A percentile compares a stretch with the other conserved stretches of the same genome.
Evolutionary conservation across 371 early-diverging fungal genomes (phyloP).

Genomic region (Mortierella sp.): DNA sequence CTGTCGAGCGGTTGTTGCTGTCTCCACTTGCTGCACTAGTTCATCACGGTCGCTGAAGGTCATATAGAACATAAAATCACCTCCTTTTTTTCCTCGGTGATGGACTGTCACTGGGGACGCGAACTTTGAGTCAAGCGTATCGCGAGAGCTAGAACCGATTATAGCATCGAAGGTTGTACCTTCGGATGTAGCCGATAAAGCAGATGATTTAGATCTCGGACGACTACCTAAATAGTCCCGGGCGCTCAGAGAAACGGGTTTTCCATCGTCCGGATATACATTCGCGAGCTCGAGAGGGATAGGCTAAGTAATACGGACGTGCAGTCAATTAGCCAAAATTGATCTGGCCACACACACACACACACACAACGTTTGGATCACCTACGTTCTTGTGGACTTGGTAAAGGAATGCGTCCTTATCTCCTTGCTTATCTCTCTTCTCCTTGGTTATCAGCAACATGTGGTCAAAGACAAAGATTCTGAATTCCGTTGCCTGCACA

Average conservation of each 20-base stretch:
- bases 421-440: conserved; percentile 57
- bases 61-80: conserved; percentile 33
- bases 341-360: not conserved
- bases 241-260: conserved; percentile 7
- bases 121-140: conserved; percentile 18
- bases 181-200: not conserved
- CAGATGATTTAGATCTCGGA: conserved; percentile 12
- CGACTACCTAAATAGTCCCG: conserved; percentile 16
- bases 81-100: conserved; percentile 44
- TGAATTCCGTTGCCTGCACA: conserved; percentile 74
- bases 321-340: not conserved
- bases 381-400: conserved; percentile 67
- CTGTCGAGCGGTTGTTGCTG: conserved; percentile 65
- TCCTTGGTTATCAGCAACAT: conserved; percentile 82
- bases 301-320: conserved; percentile 60
- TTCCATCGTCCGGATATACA: conserved; percentile 73
- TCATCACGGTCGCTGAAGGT: conserved; percentile 78
- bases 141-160: not conserved
- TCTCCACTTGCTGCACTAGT: conserved; percentile 83
- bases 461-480: conserved; percentile 90
- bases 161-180: not conserved
- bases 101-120: conserved; percentile 28
- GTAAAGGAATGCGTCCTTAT: conserved; percentile 62
- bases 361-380: not conserved
- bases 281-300: conserved; percentile 82